Conservation (phyloP, 106 monocot genomes). For the Agapanthus africanus region DNA sequence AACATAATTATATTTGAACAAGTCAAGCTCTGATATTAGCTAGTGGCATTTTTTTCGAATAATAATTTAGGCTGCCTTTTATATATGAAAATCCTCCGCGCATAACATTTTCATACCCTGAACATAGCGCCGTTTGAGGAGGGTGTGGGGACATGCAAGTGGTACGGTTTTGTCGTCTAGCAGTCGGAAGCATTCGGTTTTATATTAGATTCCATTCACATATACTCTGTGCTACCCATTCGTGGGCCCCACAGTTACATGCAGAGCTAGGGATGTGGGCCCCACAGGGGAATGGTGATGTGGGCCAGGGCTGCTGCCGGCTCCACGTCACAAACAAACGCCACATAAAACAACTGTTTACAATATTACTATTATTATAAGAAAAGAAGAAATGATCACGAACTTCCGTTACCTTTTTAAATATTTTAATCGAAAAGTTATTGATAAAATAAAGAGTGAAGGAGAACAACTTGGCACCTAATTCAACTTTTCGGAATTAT, state of each 20-base stretch:
- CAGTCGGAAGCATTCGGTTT: neutral
- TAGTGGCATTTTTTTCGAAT: too few species aligned
- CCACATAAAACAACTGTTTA: neutral
- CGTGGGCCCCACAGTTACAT: neutral
- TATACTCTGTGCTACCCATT: neutral
- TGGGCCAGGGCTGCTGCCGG: too few species aligned
- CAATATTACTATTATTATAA: too few species aligned
- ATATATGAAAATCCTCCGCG: too few species aligned
- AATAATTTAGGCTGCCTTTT: too few species aligned
- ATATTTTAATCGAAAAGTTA: neutral
- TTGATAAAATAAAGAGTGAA: too few species aligned
- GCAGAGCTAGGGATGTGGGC: neutral
- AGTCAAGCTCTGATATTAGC: too few species aligned
- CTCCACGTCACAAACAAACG: neutral
- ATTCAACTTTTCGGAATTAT: neutral
- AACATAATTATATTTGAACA: too few species aligned
- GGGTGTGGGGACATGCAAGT: too few species aligned
- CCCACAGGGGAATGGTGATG: neutral
- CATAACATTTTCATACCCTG: too few species aligned
- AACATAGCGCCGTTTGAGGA: too few species aligned
- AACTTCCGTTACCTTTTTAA: neutral
- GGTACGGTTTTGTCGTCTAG: neutral
- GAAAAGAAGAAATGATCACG: too few species aligned
- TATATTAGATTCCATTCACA: neutral
- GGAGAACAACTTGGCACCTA: slow-evolving; percentile 3